phyloP scores from a whole-genome alignment of 2,329 filamentous ascomycete genomes.

The Sclerotinia nivalis region DNA sequence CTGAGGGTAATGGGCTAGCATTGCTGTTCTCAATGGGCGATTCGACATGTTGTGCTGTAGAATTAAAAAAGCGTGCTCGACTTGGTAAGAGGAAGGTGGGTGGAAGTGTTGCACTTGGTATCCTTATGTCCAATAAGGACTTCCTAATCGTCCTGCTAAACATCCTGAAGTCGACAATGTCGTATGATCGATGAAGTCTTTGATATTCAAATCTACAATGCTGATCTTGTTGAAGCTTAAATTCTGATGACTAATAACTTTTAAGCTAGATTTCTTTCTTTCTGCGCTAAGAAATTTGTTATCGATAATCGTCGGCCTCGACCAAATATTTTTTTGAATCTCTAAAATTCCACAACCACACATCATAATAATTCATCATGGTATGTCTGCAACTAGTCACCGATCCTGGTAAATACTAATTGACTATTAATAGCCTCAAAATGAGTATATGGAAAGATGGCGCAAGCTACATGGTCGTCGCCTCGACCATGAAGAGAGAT shows the following conservation, averaged over 20 bases:
- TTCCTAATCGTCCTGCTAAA: constrained; percentile 57
- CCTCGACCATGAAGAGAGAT: constrained; percentile 65
- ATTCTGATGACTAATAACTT: constrained; percentile 10
- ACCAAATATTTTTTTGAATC: constrained; percentile 25
- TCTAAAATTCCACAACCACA: constrained; percentile 22
- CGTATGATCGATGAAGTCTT: constrained; percentile 22
- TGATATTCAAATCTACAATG: constrained; percentile 12
- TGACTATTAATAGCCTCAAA: constrained; percentile 64
- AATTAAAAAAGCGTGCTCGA: constrained; percentile 48
- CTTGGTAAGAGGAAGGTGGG: constrained; percentile 54
- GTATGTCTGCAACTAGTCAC: constrained; percentile 23
- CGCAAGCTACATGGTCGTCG: constrained; percentile 58
- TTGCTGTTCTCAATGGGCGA: constrained; percentile 29
- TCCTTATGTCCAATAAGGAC: constrained; percentile 62
- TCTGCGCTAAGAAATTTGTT: constrained; percentile 28
- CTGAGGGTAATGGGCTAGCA: constrained; percentile 26
- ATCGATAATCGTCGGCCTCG: constrained; percentile 27
- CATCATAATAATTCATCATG: constrained; percentile 32
- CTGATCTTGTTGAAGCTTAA: constrained; percentile 17
- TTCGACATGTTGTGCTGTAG: constrained; percentile 53
- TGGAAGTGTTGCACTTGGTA: constrained; percentile 45
- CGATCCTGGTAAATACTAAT: constrained; percentile 35
- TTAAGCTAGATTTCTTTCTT: constrained; percentile 16
- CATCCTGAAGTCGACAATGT: constrained; percentile 32
- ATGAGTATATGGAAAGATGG: constrained; percentile 82